phyloP scores from a whole-genome alignment of 129 eudicot genomes.

The Flaveria ramosissima region DNA sequence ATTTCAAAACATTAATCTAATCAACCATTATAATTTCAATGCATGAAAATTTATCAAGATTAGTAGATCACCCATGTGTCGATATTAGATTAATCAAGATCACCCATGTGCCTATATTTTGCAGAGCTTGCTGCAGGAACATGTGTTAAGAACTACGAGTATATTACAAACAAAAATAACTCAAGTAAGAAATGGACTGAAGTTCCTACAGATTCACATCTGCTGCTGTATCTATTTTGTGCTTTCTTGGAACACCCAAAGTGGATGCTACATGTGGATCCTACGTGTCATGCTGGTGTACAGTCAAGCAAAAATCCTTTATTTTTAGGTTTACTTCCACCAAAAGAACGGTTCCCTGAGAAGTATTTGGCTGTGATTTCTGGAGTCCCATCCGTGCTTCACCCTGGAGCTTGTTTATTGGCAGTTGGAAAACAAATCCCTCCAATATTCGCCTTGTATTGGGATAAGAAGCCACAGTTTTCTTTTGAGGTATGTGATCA shows the following conservation, averaged over 20 bases:
- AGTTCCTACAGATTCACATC: constrained; percentile 87
- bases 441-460: constrained; percentile 75
- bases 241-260: constrained; percentile 91
- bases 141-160: constrained; percentile 79
- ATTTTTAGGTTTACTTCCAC: constrained; percentile 82
- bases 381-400: constrained; percentile 81
- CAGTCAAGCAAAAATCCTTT: constrained; percentile 92
- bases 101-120: constrained; percentile 25
- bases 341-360: constrained; percentile 93
- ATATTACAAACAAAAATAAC: constrained; percentile 61
- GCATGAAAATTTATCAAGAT: constrained; percentile 1
- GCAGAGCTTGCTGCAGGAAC: constrained; percentile 93
- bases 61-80: constrained; percentile 3
- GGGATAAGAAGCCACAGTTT: constrained; percentile 94
- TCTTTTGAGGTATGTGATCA: constrained; percentile 73
- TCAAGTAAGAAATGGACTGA: constrained; percentile 86
- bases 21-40: constrained; percentile 1
- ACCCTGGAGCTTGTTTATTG: constrained; percentile 87
- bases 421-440: constrained; percentile 82
- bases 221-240: constrained; percentile 84
- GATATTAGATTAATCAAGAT: background rate
- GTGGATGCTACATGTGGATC: constrained; percentile 95
- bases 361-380: constrained; percentile 75
- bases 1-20: background rate
- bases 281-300: constrained; percentile 76